phyloP scores from a whole-genome alignment of 2,329 filamentous ascomycete genomes.

The Pyrenophora seminiperda region DNA sequence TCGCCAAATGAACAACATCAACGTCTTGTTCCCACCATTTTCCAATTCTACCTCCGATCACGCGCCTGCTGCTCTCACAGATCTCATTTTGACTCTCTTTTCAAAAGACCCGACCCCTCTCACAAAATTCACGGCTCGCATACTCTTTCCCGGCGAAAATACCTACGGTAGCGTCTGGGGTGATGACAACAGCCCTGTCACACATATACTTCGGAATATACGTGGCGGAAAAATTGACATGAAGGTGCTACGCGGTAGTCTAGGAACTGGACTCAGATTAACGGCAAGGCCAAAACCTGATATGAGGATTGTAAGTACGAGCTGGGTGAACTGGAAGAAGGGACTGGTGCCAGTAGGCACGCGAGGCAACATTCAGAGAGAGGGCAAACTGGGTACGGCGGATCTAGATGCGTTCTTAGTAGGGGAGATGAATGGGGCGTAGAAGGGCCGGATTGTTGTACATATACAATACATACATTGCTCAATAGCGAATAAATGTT shows the following conservation, averaged over 20 bases:
- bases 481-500: no score
- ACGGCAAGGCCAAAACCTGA: constrained; percentile 23
- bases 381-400: background rate
- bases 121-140: constrained; percentile 46
- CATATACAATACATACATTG: background rate
- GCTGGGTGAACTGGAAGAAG: constrained; percentile 34
- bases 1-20: background rate
- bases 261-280: constrained; percentile 22
- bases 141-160: constrained; percentile 49
- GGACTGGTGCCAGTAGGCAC: background rate
- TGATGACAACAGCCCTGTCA: constrained; percentile 46
- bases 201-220: constrained; percentile 46
- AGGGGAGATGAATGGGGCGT: background rate
- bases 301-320: constrained; percentile 28
- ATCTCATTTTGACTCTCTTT: constrained; percentile 43
- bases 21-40: constrained; percentile 16
- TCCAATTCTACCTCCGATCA: constrained; percentile 19
- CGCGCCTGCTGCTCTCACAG: constrained; percentile 38
- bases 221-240: constrained; percentile 44
- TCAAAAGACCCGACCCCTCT: constrained; percentile 22
- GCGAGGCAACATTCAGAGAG: background rate
- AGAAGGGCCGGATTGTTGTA: background rate
- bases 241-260: constrained; percentile 23
- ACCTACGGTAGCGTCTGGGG: constrained; percentile 49
- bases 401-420: constrained; percentile 13